Evolutionary conservation across 768 basidiomycete genomes (phyloP).

Genomic region (Myochromella boudieri): DNA sequence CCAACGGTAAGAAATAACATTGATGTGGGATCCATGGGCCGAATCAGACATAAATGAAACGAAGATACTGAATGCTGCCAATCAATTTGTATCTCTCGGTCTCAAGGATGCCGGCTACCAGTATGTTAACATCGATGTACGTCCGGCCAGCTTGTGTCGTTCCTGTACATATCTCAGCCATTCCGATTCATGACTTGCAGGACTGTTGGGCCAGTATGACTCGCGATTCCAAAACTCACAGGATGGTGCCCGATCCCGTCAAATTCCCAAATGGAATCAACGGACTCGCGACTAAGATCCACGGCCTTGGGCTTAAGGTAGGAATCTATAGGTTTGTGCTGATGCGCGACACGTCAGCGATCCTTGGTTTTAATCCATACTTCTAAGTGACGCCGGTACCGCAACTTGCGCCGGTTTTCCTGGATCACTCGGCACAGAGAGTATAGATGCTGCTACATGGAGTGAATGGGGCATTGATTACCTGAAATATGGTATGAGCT

Average conservation of each 20-base stretch:
- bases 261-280: slow-evolving; percentile 57
- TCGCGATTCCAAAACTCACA: slow-evolving; percentile 39
- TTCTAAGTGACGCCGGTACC: slow-evolving; percentile 49
- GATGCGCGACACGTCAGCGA: neutral
- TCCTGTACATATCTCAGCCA: neutral
- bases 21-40: too few relatives aligned
- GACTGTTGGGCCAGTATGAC: slow-evolving; percentile 47
- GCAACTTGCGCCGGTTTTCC: slow-evolving; percentile 54
- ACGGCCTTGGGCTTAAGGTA: slow-evolving; percentile 46
- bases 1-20: slow-evolving; percentile 3
- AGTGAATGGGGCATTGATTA: slow-evolving; percentile 57
- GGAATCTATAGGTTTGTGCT: slow-evolving; percentile 47
- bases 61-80: slow-evolving; percentile 46
- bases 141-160: slow-evolving; percentile 9
- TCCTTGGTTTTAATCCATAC: neutral
- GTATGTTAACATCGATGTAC: slow-evolving; percentile 53
- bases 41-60: slow-evolving; percentile 41
- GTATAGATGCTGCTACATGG: slow-evolving; percentile 51
- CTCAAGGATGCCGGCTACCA: slow-evolving; percentile 48
- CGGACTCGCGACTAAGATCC: slow-evolving; percentile 41
- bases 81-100: slow-evolving; percentile 44
- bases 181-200: slow-evolving; percentile 21
- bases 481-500: slow-evolving; percentile 48
- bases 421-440: slow-evolving; percentile 53
- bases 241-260: slow-evolving; percentile 46